Evolutionary conservation across 139 green algal genomes (phyloP), one percentile per base, ranked within the genome.

Genomic region (Haematococcus sp.): DNA sequence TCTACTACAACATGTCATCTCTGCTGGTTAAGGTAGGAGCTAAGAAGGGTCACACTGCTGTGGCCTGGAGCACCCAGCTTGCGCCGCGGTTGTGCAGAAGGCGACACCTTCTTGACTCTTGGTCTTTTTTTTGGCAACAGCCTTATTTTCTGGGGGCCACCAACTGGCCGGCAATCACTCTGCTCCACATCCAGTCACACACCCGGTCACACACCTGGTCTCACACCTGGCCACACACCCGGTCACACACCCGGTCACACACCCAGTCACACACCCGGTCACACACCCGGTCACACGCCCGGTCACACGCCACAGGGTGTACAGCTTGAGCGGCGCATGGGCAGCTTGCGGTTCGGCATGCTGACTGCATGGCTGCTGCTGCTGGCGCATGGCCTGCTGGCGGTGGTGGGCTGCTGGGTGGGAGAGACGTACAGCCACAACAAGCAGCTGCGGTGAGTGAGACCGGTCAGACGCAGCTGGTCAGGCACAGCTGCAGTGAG

Each of bases 1-100:
- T 95, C 1, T 89, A 81, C 67, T 94, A 92, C 77, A 95, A 95
- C 80, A 91, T 94, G 85, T 74, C 54, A 0, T 91, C 83, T 1
- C 54, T 95, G 2, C 60, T 95, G 15, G 92, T 83, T 76, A 95
- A 95, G 87, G 87, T 85, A 34, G 13, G 59, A 40, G 40, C 15
- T 4, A 23, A 44, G 17, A 13, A 7, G 4, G 17, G 16, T 33
- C 17, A 67, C 59, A 4, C 4, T 35, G 16, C 34, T 40, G 16
- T 5, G 34, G 40, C n/a, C 4, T 43, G 59, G 27, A 40, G 59
- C 34, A 35, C 5, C n/a, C n/a, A n/a, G n/a, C n/a, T n/a, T n/a
- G n/a, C n/a, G n/a, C n/a, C n/a, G n/a, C n/a, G n/a, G n/a, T n/a
- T n/a, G n/a, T n/a, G n/a, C n/a, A n/a, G n/a, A n/a, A n/a, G n/a